These are phyloP conservation scores for Pseudogymnoascus sp. DNA, from an alignment of 2,329 filamentous ascomycete species.

Conservation along the genomic window DNA sequence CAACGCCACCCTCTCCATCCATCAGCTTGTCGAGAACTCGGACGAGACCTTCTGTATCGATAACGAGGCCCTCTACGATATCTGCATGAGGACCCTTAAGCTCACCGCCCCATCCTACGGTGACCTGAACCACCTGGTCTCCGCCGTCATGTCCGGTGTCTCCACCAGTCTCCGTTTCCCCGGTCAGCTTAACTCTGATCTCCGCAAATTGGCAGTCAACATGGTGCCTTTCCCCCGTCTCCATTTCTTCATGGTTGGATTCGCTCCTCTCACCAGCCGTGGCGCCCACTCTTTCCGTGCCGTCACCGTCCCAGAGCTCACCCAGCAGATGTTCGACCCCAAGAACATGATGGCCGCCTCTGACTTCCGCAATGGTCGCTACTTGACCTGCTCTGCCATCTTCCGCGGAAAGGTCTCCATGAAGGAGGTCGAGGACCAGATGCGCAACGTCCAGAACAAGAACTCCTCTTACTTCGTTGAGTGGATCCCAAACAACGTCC, in stretches of 20 bases:
- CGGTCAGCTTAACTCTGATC: conserved; percentile 98
- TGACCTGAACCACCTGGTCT: conserved; percentile 98
- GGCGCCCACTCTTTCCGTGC: conserved; percentile 93
- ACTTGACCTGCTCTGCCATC: conserved; percentile 98
- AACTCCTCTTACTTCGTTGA: conserved; percentile 99
- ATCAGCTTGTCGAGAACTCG: conserved; percentile 99
- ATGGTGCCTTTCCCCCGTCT: conserved; percentile 99
- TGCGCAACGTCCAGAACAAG: conserved; percentile 99
- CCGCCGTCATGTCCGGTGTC: conserved; percentile 98
- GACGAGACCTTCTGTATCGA: conserved; percentile 99
- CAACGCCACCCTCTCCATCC: conserved; percentile 97
- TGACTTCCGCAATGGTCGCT: conserved; percentile 99
- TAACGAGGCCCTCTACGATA: conserved; percentile 99
- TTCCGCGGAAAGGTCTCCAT: conserved; percentile 99
- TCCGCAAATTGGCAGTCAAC: conserved; percentile 99
- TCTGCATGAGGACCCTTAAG: conserved; percentile 99
- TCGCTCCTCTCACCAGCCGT: conserved; percentile 93
- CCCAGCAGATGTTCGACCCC: conserved; percentile 99
- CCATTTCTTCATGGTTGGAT: conserved; percentile 99
- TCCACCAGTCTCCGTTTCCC: conserved; percentile 99
- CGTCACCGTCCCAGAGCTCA: conserved; percentile 93
- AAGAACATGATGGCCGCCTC: conserved; percentile 99
- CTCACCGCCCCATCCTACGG: conserved; percentile 97
- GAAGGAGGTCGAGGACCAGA: conserved; percentile 99
- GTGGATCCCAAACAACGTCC: conserved; percentile 99